These are phyloP conservation scores for Malassezia obtusa DNA, from an alignment of 1,284 basidiomycete genomes.

Conservation along the genomic window DNA sequence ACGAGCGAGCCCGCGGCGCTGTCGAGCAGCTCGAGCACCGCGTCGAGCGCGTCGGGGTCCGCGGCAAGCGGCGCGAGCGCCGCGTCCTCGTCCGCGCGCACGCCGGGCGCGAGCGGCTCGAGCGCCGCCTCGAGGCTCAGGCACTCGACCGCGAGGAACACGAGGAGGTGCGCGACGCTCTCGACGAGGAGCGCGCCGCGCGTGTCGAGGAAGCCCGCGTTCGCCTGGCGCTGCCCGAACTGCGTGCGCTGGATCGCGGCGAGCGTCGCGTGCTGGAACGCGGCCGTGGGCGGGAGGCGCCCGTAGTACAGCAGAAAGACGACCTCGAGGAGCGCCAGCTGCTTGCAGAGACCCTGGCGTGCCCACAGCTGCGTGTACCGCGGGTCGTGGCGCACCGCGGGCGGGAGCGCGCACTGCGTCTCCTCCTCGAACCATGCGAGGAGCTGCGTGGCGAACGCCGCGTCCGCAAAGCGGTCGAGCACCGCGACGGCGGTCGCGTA, in stretches of 20 bases:
- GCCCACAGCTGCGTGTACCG: constrained; percentile 62
- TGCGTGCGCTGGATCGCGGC: constrained; percentile 59
- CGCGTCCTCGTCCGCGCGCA: constrained; percentile 1
- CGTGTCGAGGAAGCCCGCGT: constrained; percentile 58
- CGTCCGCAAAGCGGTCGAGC: constrained; percentile 58
- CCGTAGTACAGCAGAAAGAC: constrained; percentile 76
- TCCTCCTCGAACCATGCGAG: constrained; percentile 54
- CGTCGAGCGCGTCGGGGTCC: constrained; percentile 20
- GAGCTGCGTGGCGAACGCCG: constrained; percentile 56
- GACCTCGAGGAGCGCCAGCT: constrained; percentile 68
- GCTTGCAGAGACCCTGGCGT: constrained; percentile 68
- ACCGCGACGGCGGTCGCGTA: constrained; percentile 55
- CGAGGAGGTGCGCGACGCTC: constrained; percentile 64
- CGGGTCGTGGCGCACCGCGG: constrained; percentile 54
- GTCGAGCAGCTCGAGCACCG: constrained; percentile 56
- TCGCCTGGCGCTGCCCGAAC: constrained; percentile 61
- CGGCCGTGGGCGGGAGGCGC: constrained; percentile 60
- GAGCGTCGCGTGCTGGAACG: constrained; percentile 58
- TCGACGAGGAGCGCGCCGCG: constrained; percentile 60
- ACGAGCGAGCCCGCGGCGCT: constrained; percentile 53
- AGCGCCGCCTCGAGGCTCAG: constrained; percentile 67
- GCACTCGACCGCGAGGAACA: constrained; percentile 66
- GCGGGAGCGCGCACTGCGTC: constrained; percentile 53
- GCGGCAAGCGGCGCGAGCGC: constrained; percentile 14
- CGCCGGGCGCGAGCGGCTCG: constrained; percentile 50